A percentile compares a stretch with the other conserved stretches of the same genome.
Conservation (phyloP, 257 asterid species). For the Solanum arcanum region DNA sequence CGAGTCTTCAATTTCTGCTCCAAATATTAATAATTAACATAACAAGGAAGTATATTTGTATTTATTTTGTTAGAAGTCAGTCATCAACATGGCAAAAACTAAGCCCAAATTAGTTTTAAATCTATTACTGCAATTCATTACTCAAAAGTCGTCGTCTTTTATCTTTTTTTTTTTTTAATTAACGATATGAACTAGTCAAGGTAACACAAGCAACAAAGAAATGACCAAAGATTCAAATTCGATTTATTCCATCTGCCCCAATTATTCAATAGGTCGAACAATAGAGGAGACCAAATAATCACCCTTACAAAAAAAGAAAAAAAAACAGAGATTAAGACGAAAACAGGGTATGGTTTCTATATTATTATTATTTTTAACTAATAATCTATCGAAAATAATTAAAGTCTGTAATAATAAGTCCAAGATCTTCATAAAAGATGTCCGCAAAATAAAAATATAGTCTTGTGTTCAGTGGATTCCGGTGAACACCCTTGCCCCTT, state of each 20-base stretch:
- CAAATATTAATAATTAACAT: not conserved
- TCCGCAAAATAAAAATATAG: too few relatives aligned
- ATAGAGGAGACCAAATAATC: not conserved
- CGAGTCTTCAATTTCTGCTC: constrained; percentile 66
- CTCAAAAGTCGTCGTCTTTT: not conserved
- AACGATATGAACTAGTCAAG: not conserved
- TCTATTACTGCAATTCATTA: not conserved
- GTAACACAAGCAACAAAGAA: not conserved
- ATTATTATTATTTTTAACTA: too few relatives aligned
- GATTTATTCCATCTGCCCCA: not conserved
- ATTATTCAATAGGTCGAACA: not conserved
- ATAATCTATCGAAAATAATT: too few relatives aligned
- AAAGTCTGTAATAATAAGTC: too few relatives aligned
- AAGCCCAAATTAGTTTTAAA: not conserved
- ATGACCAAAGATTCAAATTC: not conserved
- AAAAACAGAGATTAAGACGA: not conserved
- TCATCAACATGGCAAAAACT: not conserved
- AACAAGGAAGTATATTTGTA: not conserved
- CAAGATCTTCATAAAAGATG: too few relatives aligned
- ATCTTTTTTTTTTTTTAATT: not conserved
- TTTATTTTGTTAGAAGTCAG: not conserved
- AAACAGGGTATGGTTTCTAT: not conserved
- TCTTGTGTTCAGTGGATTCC: too few relatives aligned
- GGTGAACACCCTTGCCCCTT: too few relatives aligned
- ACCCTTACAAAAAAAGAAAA: not conserved